phyloP scores from a whole-genome alignment of 139 green algal genomes.

The Coccomyxa sp. region DNA sequence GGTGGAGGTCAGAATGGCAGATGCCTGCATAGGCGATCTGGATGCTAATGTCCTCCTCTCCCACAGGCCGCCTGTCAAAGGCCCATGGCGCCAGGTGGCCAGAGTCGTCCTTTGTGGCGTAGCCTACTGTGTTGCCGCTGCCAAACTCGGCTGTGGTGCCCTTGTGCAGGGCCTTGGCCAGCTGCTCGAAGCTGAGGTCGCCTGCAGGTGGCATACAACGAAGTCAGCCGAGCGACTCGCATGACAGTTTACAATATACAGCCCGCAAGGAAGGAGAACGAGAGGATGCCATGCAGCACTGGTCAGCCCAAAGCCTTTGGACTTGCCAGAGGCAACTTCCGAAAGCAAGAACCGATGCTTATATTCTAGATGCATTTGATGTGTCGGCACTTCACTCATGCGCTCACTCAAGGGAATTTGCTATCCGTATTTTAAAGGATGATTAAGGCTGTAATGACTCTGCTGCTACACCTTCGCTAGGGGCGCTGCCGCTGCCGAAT shows the following conservation, averaged over 20 bases:
- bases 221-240: not conserved
- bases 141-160: not conserved
- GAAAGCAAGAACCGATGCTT: not conserved
- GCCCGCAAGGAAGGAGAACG: not conserved
- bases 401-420: no score
- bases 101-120: constrained; percentile 44
- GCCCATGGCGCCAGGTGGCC: constrained; percentile 46
- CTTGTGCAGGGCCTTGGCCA: constrained; percentile 32
- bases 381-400: no score
- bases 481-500: no score
- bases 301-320: no score
- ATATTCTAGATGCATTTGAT: no score
- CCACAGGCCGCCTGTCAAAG: constrained; percentile 45
- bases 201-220: not conserved
- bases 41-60: constrained; percentile 50
- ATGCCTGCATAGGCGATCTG: constrained; percentile 59
- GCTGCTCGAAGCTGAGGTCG: constrained; percentile 16
- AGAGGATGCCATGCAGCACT: not conserved
- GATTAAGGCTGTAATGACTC: no score
- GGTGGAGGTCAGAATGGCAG: constrained; percentile 84
- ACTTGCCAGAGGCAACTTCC: not conserved
- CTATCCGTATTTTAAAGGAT: no score
- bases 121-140: constrained; percentile 50
- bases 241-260: not conserved
- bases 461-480: no score